These are phyloP conservation scores for Tricholoma furcatifolium DNA, from an alignment of 768 basidiomycete genomes.

Conservation along the genomic window DNA sequence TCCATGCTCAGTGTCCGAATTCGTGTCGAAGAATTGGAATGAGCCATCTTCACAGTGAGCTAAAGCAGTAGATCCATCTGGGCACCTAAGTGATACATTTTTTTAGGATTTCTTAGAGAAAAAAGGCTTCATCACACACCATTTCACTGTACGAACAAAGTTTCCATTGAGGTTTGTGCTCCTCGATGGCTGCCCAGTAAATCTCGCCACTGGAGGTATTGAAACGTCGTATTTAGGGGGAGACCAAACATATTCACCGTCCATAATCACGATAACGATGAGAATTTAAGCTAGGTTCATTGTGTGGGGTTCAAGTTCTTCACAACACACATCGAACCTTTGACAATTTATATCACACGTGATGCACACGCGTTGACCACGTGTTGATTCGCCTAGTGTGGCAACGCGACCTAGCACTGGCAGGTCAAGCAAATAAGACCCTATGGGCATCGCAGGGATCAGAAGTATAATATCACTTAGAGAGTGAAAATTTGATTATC, in stretches of 20 bases:
- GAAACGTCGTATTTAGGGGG: constrained; percentile 23
- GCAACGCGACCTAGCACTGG: no score
- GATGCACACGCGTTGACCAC: no score
- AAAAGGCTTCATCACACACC: constrained; percentile 33
- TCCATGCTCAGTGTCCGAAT: not conserved
- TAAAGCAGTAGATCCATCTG: constrained; percentile 70
- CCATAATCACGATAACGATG: not conserved
- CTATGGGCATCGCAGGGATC: not conserved
- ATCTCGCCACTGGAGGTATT: constrained; percentile 15
- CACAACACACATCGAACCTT: no score
- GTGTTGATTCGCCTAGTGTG: no score
- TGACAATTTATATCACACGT: no score
- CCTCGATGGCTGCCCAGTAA: constrained; percentile 13
- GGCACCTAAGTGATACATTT: constrained; percentile 49
- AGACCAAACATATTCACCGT: constrained; percentile 11
- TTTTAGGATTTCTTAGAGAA: not conserved
- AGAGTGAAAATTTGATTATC: no score
- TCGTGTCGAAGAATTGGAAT: constrained; percentile 51
- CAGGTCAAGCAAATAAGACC: not conserved
- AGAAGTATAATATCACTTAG: no score
- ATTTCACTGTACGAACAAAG: constrained; percentile 56
- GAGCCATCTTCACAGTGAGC: constrained; percentile 70
- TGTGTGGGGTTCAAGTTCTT: no score
- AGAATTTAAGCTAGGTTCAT: no score
- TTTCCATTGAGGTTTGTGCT: constrained; percentile 33